These are phyloP conservation scores for Cryptococcus hybrid DNA, from an alignment of 1,284 basidiomycete genomes.

Conservation along the genomic window DNA sequence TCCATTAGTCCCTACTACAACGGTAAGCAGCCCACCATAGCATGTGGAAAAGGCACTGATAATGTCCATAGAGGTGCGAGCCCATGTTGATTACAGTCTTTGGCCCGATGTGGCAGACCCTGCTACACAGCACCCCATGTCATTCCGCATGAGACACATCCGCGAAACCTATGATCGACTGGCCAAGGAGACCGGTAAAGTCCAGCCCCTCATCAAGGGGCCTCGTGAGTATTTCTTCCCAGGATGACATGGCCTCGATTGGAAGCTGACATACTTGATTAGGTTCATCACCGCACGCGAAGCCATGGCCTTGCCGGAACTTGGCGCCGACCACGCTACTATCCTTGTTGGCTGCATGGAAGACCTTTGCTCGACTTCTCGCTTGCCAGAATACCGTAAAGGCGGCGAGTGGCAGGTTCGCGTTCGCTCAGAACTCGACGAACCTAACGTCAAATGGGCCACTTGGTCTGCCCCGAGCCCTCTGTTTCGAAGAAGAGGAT, in stretches of 20 bases:
- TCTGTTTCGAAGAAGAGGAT: slow-evolving; percentile 13
- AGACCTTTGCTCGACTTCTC: slow-evolving; percentile 16
- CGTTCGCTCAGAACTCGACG: slow-evolving; percentile 11
- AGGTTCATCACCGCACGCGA: slow-evolving; percentile 26
- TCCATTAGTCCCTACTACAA: slow-evolving; percentile 46
- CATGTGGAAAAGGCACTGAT: neutral
- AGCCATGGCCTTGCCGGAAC: slow-evolving; percentile 21
- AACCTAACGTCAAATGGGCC: slow-evolving; percentile 19
- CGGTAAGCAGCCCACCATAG: slow-evolving; percentile 14
- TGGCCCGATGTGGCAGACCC: slow-evolving; percentile 30
- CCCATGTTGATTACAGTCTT: slow-evolving; percentile 19
- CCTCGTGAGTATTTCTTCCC: slow-evolving; percentile 26
- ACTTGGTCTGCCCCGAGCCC: slow-evolving; percentile 15
- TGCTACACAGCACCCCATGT: slow-evolving; percentile 29
- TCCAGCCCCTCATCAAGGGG: slow-evolving; percentile 34
- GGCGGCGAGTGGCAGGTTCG: slow-evolving; percentile 20
- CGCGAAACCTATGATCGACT: slow-evolving; percentile 28
- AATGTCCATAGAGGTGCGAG: slow-evolving; percentile 15
- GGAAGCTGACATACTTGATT: neutral
- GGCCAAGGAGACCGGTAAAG: slow-evolving; percentile 23
- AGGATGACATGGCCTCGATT: neutral
- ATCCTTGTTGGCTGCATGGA: slow-evolving; percentile 17
- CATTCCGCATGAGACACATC: slow-evolving; percentile 32
- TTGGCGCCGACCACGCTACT: slow-evolving; percentile 26
- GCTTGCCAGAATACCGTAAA: slow-evolving; percentile 17